These are phyloP conservation scores for Austroboletus niveus DNA, from an alignment of 1,284 basidiomycete genomes.

Conservation along the genomic window DNA sequence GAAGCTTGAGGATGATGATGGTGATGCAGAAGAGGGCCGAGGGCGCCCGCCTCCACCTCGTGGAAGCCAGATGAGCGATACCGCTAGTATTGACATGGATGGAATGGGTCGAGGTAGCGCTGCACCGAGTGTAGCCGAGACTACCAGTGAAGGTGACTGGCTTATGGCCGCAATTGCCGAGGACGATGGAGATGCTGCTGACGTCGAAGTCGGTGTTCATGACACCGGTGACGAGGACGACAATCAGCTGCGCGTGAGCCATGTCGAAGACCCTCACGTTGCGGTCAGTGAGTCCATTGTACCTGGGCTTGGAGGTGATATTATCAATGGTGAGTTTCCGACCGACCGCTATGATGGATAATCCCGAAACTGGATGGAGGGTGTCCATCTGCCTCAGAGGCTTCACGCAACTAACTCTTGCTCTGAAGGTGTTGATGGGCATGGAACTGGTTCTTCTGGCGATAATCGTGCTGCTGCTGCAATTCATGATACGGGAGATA, in stretches of 20 bases:
- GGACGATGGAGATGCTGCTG: slow-evolving; percentile 48
- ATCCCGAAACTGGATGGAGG: slow-evolving; percentile 25
- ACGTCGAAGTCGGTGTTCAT: slow-evolving; percentile 38
- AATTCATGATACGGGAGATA: slow-evolving; percentile 12
- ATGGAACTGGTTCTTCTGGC: slow-evolving; percentile 19
- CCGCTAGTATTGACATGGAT: slow-evolving; percentile 40
- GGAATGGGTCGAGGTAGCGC: slow-evolving; percentile 60
- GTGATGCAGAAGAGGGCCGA: slow-evolving; percentile 68
- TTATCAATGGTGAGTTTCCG: slow-evolving; percentile 45
- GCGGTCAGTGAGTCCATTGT: slow-evolving; percentile 36
- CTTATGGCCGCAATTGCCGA: slow-evolving; percentile 79
- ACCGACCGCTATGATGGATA: slow-evolving; percentile 30
- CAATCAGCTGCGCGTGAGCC: slow-evolving; percentile 45
- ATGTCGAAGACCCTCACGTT: slow-evolving; percentile 41
- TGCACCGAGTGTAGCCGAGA: slow-evolving; percentile 67
- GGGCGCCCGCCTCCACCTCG: slow-evolving; percentile 59
- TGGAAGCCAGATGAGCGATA: slow-evolving; percentile 38
- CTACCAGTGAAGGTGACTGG: slow-evolving; percentile 75
- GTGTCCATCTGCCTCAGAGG: slow-evolving; percentile 27
- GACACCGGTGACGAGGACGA: slow-evolving; percentile 40
- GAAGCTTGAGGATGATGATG: slow-evolving; percentile 81
- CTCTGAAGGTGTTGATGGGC: slow-evolving; percentile 28
- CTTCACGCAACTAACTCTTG: slow-evolving; percentile 28
- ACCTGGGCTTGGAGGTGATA: slow-evolving; percentile 34
- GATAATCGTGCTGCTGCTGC: slow-evolving; percentile 11